A percentile compares a stretch with the other conserved stretches of the same genome.
These are phyloP conservation scores for Picochlorum sp. DNA, from an alignment of 139 green algal species.

Conservation along the genomic window DNA sequence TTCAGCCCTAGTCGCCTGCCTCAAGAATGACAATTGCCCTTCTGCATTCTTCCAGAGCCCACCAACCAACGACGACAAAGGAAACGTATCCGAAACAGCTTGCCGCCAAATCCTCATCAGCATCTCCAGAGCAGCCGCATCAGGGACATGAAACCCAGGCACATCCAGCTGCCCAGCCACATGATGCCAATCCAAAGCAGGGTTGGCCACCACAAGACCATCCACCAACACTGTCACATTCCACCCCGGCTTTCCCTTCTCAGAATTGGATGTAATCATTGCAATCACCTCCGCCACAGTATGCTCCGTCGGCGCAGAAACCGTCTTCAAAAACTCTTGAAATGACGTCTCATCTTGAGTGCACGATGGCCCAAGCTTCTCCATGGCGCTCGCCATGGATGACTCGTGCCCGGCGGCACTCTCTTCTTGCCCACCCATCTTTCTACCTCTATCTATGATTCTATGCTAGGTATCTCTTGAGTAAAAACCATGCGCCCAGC, in stretches of 20 bases:
- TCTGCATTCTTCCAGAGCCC: constrained; percentile 65
- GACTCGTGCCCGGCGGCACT: background rate
- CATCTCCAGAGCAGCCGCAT: constrained; percentile 43
- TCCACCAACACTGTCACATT: constrained; percentile 39
- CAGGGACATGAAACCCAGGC: constrained; percentile 56
- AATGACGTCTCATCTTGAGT: constrained; percentile 46
- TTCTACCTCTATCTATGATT: background rate
- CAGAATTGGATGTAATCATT: constrained; percentile 49
- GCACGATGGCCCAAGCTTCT: constrained; percentile 69
- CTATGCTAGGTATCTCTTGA: too few species aligned
- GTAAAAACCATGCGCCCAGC: too few species aligned
- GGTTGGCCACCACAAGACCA: constrained; percentile 19
- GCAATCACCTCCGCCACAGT: constrained; percentile 59
- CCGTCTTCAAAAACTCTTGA: constrained; percentile 45
- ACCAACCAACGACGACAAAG: constrained; percentile 54
- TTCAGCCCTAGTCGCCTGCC: constrained; percentile 54
- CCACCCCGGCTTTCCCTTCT: constrained; percentile 24
- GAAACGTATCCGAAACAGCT: constrained; percentile 45
- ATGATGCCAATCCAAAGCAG: constrained; percentile 55
- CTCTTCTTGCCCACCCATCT: background rate
- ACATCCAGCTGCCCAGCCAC: constrained; percentile 69
- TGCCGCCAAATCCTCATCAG: constrained; percentile 42
- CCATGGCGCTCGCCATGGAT: constrained; percentile 54
- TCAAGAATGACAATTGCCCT: constrained; percentile 80
- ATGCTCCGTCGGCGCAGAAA: constrained; percentile 30